Evolutionary conservation across 768 basidiomycete species (phyloP).

Genomic region (Psilocybe subaeruginosa): DNA sequence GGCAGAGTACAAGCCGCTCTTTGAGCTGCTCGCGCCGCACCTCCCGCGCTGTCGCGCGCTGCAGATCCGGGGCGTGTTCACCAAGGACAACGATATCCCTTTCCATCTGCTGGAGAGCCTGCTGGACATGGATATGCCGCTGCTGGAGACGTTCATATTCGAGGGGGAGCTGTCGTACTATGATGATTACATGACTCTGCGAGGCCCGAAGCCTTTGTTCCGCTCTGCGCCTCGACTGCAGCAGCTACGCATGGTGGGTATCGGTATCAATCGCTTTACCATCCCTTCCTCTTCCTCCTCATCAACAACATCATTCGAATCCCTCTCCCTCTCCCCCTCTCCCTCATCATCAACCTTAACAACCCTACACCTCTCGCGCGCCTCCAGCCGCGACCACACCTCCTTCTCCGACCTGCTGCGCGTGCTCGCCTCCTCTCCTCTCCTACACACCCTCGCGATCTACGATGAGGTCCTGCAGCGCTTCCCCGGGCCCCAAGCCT

Average conservation of each 20-base stretch:
- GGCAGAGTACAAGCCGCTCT: neutral
- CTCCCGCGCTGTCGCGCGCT: conserved; percentile 12
- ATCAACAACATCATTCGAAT: no score
- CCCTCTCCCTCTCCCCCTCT: neutral
- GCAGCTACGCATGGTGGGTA: conserved; percentile 14
- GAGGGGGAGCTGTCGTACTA: conserved; percentile 6
- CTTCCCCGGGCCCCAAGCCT: neutral
- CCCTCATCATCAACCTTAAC: neutral
- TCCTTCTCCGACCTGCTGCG: conserved; percentile 6
- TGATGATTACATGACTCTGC: neutral
- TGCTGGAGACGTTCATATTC: conserved; percentile 10
- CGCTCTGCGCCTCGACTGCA: conserved; percentile 1
- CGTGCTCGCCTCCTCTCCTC: conserved; percentile 9
- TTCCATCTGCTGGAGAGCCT: neutral
- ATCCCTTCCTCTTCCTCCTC: neutral
- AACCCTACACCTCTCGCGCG: conserved; percentile 12
- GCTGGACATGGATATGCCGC: conserved; percentile 5
- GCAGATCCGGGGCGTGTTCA: neutral
- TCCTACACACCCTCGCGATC: conserved; percentile 9
- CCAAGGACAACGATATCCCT: neutral
- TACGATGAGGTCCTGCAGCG: conserved; percentile 18
- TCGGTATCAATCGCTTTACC: neutral
- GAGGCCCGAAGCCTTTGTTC: neutral
- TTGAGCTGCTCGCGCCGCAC: conserved; percentile 3
- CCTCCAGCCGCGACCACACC: neutral